Percentiles rank a stretch among this genome's conserved stretches.
These are phyloP conservation scores for Bodo saltans DNA, from an alignment of 78 protist genomes.

Conservation along the genomic window DNA sequence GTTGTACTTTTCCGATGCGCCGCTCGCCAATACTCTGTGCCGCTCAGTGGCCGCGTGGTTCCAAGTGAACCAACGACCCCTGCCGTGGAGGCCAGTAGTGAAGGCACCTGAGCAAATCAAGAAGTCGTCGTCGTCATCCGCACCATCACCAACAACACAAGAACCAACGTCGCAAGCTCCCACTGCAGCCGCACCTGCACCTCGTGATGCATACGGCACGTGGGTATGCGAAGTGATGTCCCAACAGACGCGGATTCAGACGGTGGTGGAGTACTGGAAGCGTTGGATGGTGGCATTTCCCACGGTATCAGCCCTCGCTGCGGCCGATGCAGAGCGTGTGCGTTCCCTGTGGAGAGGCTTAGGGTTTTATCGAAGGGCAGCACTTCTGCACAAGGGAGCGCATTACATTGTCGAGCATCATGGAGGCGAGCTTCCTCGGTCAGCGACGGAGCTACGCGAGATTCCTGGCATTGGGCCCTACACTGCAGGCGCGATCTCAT, in stretches of 20 bases:
- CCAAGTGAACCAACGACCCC: too few relatives aligned
- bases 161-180: too few relatives aligned
- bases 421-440: background rate
- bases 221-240: constrained; percentile 35
- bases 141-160: too few relatives aligned
- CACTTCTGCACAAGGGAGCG: constrained; percentile 18
- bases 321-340: constrained; percentile 13
- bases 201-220: constrained; percentile 24
- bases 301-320: background rate
- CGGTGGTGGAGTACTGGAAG: constrained; percentile 41
- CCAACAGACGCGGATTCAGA: constrained; percentile 37
- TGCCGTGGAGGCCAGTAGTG: too few relatives aligned
- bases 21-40: too few relatives aligned
- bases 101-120: too few relatives aligned
- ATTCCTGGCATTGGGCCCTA: constrained; percentile 41
- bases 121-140: too few relatives aligned
- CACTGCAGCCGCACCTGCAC: too few relatives aligned
- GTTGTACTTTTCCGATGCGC: too few relatives aligned
- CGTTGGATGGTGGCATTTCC: constrained; percentile 39
- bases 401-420: constrained; percentile 10
- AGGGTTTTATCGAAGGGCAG: constrained; percentile 38
- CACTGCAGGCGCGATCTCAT: constrained; percentile 38
- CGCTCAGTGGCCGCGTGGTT: too few relatives aligned
- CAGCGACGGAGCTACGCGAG: background rate
- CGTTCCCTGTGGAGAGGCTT: constrained; percentile 36